These are phyloP conservation scores for Rhizopus stolonifer DNA, from an alignment of 371 early-diverging fungal species.

Conservation along the genomic window DNA sequence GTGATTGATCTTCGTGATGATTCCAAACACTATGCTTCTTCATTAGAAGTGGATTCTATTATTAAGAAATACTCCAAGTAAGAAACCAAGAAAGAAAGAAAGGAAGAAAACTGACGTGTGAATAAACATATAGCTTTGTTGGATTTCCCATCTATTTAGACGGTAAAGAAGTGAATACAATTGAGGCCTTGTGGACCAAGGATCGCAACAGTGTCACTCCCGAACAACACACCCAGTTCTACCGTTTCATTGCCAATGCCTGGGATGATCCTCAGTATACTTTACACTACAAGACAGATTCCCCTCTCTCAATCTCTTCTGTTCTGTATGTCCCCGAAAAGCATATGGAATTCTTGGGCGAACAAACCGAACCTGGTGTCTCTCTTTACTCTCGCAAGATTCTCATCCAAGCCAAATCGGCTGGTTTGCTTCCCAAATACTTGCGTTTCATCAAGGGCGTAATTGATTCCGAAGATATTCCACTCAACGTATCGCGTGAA, in stretches of 20 bases:
- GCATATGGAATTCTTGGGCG: constrained; percentile 70
- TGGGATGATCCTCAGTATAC: constrained; percentile 76
- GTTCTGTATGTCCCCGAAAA: constrained; percentile 73
- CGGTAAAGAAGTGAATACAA: constrained; percentile 78
- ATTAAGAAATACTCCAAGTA: constrained; percentile 93
- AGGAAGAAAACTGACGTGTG: too few species aligned
- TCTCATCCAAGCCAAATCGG: constrained; percentile 76
- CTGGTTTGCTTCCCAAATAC: constrained; percentile 76
- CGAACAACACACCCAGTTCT: constrained; percentile 93
- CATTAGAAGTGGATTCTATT: constrained; percentile 69
- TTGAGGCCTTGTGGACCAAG: constrained; percentile 96
- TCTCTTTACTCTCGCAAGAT: constrained; percentile 81
- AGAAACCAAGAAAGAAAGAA: not conserved
- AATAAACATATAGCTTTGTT: constrained; percentile 84
- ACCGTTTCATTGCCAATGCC: constrained; percentile 73
- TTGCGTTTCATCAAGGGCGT: constrained; percentile 87
- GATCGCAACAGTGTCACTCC: constrained; percentile 72
- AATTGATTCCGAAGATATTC: constrained; percentile 96
- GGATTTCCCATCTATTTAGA: constrained; percentile 91
- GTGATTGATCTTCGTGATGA: constrained; percentile 91
- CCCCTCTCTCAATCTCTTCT: constrained; percentile 73
- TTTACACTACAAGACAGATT: constrained; percentile 77
- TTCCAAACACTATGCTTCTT: constrained; percentile 81
- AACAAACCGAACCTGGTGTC: constrained; percentile 70
- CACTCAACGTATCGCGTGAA: constrained; percentile 97